Percentiles rank a stretch among this genome's conserved stretches.
phyloP scores from a whole-genome alignment of 2,329 filamentous ascomycete species.

The Balansia obtecta region DNA sequence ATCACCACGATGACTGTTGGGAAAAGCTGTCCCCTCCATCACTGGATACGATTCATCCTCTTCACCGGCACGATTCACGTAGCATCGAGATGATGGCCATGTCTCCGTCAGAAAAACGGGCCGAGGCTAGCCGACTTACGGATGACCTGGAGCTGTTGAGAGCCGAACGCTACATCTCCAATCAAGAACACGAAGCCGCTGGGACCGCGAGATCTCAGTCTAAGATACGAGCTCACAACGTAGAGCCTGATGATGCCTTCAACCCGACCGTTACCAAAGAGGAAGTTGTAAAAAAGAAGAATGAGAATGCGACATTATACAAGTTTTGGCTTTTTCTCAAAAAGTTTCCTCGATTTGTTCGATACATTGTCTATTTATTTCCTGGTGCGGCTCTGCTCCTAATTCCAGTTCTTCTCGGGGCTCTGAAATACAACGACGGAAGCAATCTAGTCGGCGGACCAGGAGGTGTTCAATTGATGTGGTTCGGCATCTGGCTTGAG shows the following conservation, averaged over 20 bases:
- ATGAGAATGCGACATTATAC: conserved; percentile 22
- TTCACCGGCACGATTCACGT: conserved; percentile 14
- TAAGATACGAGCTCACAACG: conserved; percentile 20
- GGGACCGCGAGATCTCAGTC: conserved; percentile 10
- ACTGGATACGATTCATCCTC: conserved; percentile 19
- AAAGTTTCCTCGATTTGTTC: conserved; percentile 36
- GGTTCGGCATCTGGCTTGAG: conserved; percentile 94
- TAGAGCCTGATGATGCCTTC: conserved; percentile 33
- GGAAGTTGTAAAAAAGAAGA: conserved; percentile 17
- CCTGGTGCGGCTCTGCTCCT: conserved; percentile 32
- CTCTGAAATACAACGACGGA: conserved; percentile 24
- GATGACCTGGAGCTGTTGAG: conserved; percentile 38
- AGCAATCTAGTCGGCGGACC: conserved; percentile 43
- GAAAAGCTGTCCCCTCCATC: conserved; percentile 16
- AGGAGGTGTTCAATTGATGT: conserved; percentile 67
- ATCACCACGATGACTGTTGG: conserved; percentile 9
- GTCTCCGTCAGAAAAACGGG: conserved; percentile 18
- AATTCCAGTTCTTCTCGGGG: conserved; percentile 33
- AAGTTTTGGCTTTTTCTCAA: conserved; percentile 32
- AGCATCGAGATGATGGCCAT: conserved; percentile 9
- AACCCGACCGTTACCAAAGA: conserved; percentile 22
- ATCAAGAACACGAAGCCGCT: conserved; percentile 24
- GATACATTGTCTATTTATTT: conserved; percentile 36
- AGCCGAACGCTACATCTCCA: conserved; percentile 32
- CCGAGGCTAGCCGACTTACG: conserved; percentile 26